A percentile compares a stretch with the other conserved stretches of the same genome.
Conservation (phyloP, 176 grass and related monocot species). For the Aegilops sharonensis region DNA sequence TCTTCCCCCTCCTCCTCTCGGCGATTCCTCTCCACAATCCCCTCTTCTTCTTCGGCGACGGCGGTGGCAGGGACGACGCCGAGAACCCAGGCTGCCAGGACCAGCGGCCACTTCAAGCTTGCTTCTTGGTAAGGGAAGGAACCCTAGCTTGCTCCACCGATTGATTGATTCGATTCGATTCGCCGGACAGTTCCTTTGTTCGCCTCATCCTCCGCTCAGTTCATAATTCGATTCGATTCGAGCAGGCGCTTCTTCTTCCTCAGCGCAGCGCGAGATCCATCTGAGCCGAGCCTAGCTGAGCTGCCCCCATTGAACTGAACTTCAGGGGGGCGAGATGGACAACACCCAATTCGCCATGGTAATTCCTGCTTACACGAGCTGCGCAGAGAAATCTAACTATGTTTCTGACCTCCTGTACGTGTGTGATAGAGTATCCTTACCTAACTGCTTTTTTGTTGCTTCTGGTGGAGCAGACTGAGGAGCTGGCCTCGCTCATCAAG, state of each 20-base stretch:
- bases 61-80: neutral
- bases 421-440: neutral
- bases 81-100: neutral
- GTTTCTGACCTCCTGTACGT: neutral
- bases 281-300: neutral
- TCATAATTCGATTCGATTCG: neutral
- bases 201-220: neutral
- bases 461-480: constrained; percentile 56
- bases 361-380: neutral
- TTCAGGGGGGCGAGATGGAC: constrained; percentile 2
- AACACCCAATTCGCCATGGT: constrained; percentile 84
- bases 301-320: neutral
- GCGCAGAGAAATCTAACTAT: neutral
- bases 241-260: neutral
- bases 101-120: neutral
- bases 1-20: neutral
- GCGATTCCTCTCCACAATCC: neutral
- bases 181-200: neutral
- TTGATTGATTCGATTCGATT: neutral
- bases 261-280: neutral
- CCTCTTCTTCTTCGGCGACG: neutral
- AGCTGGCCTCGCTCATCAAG: constrained; percentile 90
- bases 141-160: neutral
- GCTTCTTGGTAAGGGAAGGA: neutral
- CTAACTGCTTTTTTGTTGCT: neutral